Conservation (phyloP, 352 stramenopile species). For the Phytophthora sp. region DNA sequence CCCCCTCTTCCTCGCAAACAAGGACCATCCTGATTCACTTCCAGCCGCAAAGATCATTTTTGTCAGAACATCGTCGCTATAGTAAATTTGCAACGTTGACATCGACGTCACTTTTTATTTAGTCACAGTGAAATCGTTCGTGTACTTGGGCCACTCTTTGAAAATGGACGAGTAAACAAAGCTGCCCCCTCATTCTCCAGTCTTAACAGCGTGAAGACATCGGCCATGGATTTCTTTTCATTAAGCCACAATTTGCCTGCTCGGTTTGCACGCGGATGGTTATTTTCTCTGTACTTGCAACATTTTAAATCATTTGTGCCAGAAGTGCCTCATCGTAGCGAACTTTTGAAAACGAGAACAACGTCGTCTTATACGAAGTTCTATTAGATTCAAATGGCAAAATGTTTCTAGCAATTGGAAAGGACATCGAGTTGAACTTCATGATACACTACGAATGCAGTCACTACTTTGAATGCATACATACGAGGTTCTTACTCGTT, state of each 20-base stretch:
- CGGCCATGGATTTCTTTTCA: neutral
- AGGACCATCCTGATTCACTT: too few relatives aligned
- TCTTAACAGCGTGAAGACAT: conserved; percentile 8
- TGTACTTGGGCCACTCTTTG: conserved; percentile 2
- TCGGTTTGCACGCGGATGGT: conserved; percentile 10
- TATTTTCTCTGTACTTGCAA: conserved; percentile 9
- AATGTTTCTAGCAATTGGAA: too few relatives aligned
- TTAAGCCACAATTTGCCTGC: conserved; percentile 10
- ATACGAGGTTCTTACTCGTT: too few relatives aligned
- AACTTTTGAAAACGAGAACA: too few relatives aligned
- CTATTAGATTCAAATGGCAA: too few relatives aligned
- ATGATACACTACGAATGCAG: too few relatives aligned
- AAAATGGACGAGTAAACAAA: conserved; percentile 14
- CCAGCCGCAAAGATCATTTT: conserved; percentile 4
- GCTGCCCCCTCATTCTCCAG: neutral
- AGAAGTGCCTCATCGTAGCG: conserved; percentile 5
- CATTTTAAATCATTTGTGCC: conserved; percentile 9
- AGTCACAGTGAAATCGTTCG: neutral
- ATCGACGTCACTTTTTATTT: conserved; percentile 6
- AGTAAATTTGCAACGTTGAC: neutral
- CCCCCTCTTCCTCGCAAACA: too few relatives aligned
- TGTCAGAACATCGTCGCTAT: neutral
- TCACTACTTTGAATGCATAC: too few relatives aligned
- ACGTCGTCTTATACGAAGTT: too few relatives aligned
- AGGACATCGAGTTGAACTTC: too few relatives aligned